A percentile compares a stretch with the other conserved stretches of the same genome.
Conservation (phyloP, 371 early-diverging fungal genomes). For the Mortierella sp. region DNA sequence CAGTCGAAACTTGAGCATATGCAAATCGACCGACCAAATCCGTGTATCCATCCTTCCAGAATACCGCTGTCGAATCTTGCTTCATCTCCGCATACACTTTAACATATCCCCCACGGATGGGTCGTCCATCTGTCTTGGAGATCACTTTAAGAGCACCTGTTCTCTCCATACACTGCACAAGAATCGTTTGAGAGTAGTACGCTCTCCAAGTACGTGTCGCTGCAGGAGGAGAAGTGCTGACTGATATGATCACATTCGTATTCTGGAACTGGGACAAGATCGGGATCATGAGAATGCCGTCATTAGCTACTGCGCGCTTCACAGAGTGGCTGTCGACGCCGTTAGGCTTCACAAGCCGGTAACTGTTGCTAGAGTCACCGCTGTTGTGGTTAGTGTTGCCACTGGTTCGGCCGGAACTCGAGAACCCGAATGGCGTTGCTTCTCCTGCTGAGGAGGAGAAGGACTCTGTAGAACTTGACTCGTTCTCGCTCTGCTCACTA, state of each 20-base stretch:
- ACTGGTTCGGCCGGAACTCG: too few species aligned
- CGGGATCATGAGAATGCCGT: constrained; percentile 42
- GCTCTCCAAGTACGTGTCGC: constrained; percentile 57
- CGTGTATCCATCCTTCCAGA: constrained; percentile 78
- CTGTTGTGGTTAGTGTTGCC: background rate
- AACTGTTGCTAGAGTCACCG: constrained; percentile 27
- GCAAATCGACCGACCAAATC: constrained; percentile 74
- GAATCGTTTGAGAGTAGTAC: constrained; percentile 62
- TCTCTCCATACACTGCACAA: constrained; percentile 62
- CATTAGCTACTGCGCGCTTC: constrained; percentile 28
- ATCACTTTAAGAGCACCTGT: constrained; percentile 65
- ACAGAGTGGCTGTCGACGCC: constrained; percentile 31
- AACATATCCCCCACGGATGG: constrained; percentile 69
- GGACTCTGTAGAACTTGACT: constrained; percentile 15
- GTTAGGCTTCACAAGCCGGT: constrained; percentile 50
- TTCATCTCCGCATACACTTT: constrained; percentile 70
- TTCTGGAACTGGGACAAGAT: constrained; percentile 45
- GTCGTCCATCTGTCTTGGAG: constrained; percentile 52
- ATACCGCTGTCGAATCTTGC: constrained; percentile 38
- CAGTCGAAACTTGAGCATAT: constrained; percentile 65
- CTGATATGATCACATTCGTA: constrained; percentile 50
- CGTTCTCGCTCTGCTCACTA: constrained; percentile 44
- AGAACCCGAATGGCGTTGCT: background rate
- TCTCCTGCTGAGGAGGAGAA: background rate
- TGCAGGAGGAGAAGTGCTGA: constrained; percentile 39